Evolutionary conservation across 352 stramenopile genomes (phyloP).

Genomic region (Globisporangium solare): DNA sequence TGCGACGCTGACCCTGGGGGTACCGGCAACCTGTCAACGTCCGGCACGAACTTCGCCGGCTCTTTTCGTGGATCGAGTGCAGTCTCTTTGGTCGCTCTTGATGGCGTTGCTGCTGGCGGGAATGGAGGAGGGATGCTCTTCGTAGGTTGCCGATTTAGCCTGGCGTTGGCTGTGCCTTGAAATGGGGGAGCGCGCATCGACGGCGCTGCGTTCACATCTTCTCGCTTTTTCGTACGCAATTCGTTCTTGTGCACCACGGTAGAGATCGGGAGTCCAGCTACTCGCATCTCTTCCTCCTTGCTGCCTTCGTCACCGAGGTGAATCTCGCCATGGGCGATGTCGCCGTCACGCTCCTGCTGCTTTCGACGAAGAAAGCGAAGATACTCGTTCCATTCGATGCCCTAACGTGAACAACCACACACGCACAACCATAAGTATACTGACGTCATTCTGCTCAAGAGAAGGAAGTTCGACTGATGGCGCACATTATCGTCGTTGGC

Average conservation of each 20-base stretch:
- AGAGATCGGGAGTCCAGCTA: not conserved
- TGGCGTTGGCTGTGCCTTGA: not conserved
- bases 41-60: not conserved
- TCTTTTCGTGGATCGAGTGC: no score
- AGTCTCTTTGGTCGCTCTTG: not conserved
- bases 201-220: constrained; percentile 16
- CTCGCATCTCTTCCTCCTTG: not conserved
- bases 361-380: constrained; percentile 36
- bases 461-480: not conserved
- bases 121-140: not conserved
- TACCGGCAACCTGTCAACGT: not conserved
- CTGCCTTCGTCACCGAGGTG: no score
- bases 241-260: constrained; percentile 15
- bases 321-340: not conserved
- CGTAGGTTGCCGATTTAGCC: not conserved
- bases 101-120: no score
- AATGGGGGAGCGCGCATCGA: not conserved
- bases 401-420: constrained; percentile 12
- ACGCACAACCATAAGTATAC: not conserved
- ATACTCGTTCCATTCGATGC: constrained; percentile 58
- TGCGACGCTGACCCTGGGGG: not conserved
- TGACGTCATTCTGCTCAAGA: not conserved
- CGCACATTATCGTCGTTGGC: constrained; percentile 41
- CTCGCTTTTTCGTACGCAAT: constrained; percentile 21
- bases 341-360: constrained; percentile 5